A percentile compares a stretch with the other conserved stretches of the same genome.
Conservation (phyloP, 805 yeast genomes). For the Saturnispora galanensis region DNA sequence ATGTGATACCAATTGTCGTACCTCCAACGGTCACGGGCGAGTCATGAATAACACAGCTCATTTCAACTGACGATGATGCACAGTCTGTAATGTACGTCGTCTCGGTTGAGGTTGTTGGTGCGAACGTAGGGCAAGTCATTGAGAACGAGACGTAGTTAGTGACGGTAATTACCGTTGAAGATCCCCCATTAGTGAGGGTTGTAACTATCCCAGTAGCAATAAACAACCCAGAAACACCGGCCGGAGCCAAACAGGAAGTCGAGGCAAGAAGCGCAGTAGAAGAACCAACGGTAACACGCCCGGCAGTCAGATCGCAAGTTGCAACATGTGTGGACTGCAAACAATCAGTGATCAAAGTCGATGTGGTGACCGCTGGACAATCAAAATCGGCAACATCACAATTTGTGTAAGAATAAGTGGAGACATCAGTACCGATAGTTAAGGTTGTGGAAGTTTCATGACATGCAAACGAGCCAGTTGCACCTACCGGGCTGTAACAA, state of each 20-base stretch:
- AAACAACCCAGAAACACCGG: no score
- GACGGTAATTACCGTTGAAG: not conserved
- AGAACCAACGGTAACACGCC: not conserved
- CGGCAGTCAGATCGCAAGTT: conserved; percentile 2
- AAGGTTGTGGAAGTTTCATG: conserved; percentile 10
- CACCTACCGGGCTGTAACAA: conserved; percentile 10
- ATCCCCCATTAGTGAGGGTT: not conserved
- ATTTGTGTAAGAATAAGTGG: conserved; percentile 8
- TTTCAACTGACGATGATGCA: not conserved
- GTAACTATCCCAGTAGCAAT: not conserved
- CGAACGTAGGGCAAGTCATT: not conserved
- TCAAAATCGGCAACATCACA: conserved; percentile 12
- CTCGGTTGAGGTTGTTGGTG: not conserved
- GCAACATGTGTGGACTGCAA: not conserved
- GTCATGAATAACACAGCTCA: not conserved
- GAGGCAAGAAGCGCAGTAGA: not conserved
- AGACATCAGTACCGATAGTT: not conserved
- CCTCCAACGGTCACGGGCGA: conserved; percentile 1
- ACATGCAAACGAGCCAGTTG: conserved; percentile 13
- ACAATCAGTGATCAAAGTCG: conserved; percentile 5
- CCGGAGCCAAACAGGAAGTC: not conserved
- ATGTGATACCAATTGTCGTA: not conserved
- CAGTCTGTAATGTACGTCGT: not conserved
- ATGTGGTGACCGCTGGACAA: conserved; percentile 3
- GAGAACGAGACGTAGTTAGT: not conserved